Evolutionary conservation across 371 early-diverging fungal species (phyloP), one percentile per base, ranked within the genome.

Genomic region (Coemansia linderi): DNA sequence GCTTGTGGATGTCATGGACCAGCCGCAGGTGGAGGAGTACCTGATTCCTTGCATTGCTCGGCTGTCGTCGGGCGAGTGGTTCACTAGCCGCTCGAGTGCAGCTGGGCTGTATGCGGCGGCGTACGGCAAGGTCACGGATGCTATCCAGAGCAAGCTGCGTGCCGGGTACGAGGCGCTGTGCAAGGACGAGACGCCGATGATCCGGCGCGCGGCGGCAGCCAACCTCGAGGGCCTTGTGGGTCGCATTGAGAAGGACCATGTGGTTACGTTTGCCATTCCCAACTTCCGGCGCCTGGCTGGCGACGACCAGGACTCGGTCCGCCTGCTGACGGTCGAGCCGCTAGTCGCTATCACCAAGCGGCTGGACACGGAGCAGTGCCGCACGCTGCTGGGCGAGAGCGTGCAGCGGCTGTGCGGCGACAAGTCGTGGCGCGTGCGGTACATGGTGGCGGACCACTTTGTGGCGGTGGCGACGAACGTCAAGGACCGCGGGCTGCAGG

Each of bases 361-460:
- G 17, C 85, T 97, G 43, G 84, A 87, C 48, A 84, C 85, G 3
- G 93, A 92, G 31, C 92, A 94, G 80, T 86, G 83, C 73, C 90
- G 88, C 79, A 82, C 86, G 39, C 86, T 90, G 67, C 82, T 96
- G 64, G 80, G 93, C 52, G 86, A 87, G 65, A 83, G 87, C 43
- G 87, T 98, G 59, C 87, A 89, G 59, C 82, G 82, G 40, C 84
- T 97, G 83, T 91, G 91, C 58, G 82, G 86, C 24, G 99, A 99
- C 84, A 95, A 93, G 79, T 93, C 94, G 57, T 99, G 99, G 99
- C 88, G 99, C 72, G 97, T 99, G 40, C 87, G 97, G 56, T 99
- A 97, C 79, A 96, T 96, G 95, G 90, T 96, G 82, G 98, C 97
- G 4, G 94, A 96, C 62, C 94, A 96, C 85, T 95, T 95, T 84